phyloP scores from a whole-genome alignment of 2,329 filamentous ascomycete species.

The Emergomyces orientalis region DNA sequence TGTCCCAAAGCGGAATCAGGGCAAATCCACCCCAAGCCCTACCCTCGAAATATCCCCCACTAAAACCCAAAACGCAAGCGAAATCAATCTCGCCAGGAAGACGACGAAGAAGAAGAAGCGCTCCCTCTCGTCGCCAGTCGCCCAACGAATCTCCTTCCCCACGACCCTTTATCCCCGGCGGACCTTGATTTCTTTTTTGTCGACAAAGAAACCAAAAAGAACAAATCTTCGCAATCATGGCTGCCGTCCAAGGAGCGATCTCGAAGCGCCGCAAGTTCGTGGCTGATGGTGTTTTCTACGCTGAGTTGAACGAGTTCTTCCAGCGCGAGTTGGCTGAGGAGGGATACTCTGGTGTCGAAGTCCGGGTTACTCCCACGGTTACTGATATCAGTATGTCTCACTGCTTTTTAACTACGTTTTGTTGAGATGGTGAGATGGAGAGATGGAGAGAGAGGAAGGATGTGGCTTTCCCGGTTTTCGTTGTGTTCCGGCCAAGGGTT shows the following conservation, averaged over 20 bases:
- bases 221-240: constrained; percentile 37
- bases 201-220: constrained; percentile 23
- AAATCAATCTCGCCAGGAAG: constrained; percentile 12
- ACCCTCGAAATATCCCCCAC: constrained; percentile 34
- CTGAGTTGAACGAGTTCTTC: constrained; percentile 99
- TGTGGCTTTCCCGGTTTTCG: constrained; percentile 8
- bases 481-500: constrained; percentile 8
- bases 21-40: constrained; percentile 30
- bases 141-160: constrained; percentile 8
- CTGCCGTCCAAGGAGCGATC: constrained; percentile 44
- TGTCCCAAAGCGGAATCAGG: constrained; percentile 25
- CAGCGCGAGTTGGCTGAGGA: constrained; percentile 99
- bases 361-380: constrained; percentile 98
- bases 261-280: constrained; percentile 62
- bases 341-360: constrained; percentile 99
- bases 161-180: constrained; percentile 7
- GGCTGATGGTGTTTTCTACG: constrained; percentile 99
- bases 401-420: constrained; percentile 12
- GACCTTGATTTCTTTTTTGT: constrained; percentile 17
- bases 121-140: constrained; percentile 1
- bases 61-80: constrained; percentile 20
- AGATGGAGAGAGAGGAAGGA: background rate
- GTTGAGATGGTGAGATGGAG: constrained; percentile 11
- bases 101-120: constrained; percentile 6
- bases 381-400: constrained; percentile 78